Evolutionary conservation across 176 grass and related monocot species (phyloP), one percentile per base, ranked within the genome.

Genomic region (Eleusine indica): DNA sequence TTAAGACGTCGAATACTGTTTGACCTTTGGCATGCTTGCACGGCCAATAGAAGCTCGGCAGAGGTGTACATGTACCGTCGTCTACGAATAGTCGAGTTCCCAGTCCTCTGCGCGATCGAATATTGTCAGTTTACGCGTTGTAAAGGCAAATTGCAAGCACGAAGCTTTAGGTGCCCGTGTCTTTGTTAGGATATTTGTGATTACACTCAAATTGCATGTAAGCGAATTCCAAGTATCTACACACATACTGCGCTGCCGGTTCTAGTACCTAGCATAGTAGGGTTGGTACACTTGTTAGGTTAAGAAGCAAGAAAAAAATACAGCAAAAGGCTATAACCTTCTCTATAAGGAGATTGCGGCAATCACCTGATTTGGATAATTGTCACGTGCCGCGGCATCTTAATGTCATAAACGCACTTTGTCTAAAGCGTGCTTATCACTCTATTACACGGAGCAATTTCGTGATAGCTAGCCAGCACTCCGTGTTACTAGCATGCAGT

Each of bases 351-450:
- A 38, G 63, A 75, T 44, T 2, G 52, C 41, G 7, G 49, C 40
- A 70, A 63, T 52, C 78, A 69, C 15, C n/a, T 43, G 21, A 69
- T 41, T 5, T 17, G 61, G 69, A 88, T 80, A 62, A n/a, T n/a
- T 25, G 57, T 57, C 56, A 86, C 66, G 77, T 67, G 78, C 30
- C 19, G 38, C 16, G 21, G 78, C 74, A 82, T 86, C 83, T 73
- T 39, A 17, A 82, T 22, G 14, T 51, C 56, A 77, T 41, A 81
- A 37, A 80, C 39, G 41, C 76, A 76, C 51, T 52, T 29, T 66
- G 13, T 32, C 12, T 75, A 75, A 81, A 81, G 32, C 79, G 18
- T 57, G 48, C 48, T 57, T 78, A 82, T 82, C 88, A 90, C 66
- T 77, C 39, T n/a, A 35, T 63, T 48, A 66, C 3, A 71, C 35